Evolutionary conservation across 345 rosid genomes (phyloP).

Genomic region (Ceriops zippeliana): DNA sequence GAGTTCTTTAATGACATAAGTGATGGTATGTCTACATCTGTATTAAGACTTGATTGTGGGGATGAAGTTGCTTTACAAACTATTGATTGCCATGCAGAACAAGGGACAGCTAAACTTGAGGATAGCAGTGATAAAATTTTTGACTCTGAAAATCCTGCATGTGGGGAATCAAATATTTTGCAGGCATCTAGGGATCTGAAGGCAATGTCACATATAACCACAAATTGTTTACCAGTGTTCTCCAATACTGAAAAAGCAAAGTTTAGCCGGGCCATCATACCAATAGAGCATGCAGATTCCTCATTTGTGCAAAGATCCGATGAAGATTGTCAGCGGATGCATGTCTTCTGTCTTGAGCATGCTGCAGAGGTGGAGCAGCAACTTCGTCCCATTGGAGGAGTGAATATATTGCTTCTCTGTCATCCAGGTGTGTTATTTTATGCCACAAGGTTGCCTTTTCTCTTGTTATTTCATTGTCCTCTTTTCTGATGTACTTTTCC

Average conservation of each 20-base stretch:
- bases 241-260: constrained; percentile 34
- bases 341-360: constrained; percentile 96
- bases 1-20: constrained; percentile 21
- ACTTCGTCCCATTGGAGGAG: constrained; percentile 74
- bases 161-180: constrained; percentile 29
- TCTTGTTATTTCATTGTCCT: not conserved
- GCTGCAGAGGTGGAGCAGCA: constrained; percentile 87
- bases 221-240: constrained; percentile 27
- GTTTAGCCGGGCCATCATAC: constrained; percentile 27
- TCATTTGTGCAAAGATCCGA: constrained; percentile 46
- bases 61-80: constrained; percentile 30
- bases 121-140: constrained; percentile 34
- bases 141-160: constrained; percentile 29
- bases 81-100: constrained; percentile 23
- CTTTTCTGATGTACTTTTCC: too few relatives aligned
- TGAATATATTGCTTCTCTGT: constrained; percentile 68
- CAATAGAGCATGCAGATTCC: constrained; percentile 27
- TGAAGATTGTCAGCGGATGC: constrained; percentile 76
- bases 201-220: constrained; percentile 22
- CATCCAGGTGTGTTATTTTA: constrained; percentile 64
- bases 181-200: constrained; percentile 23
- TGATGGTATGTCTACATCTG: constrained; percentile 15
- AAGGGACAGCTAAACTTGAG: constrained; percentile 12
- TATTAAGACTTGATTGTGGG: constrained; percentile 19
- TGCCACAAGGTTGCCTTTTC: not conserved